Base-by-base conservation (phyloP, 2,329 filamentous ascomycete species). In the Colletotrichum paranaense region DNA sequence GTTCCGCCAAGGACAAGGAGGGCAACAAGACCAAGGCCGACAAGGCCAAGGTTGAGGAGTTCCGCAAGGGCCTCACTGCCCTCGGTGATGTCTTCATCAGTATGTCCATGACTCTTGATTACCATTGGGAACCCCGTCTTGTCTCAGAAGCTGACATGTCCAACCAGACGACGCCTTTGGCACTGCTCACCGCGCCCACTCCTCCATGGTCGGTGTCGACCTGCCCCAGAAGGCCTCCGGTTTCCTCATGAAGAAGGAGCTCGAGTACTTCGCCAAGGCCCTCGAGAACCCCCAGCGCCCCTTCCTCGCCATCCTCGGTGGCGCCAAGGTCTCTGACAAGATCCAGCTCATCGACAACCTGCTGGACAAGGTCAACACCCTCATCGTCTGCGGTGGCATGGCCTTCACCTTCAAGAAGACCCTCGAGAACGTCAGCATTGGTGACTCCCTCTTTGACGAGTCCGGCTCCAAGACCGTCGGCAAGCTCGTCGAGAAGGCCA, bases 391-490 rank as follows among this genome's bases (percentile, higher is more conserved):
- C 84, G 97, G 97, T 82, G 97, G 89, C 80, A 99, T 99, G 97
- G 95, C 97, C 76, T 99, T 98, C 88, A 99, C 97, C 79, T 99
- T 99, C 91, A 98, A 98, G 91, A 99, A 99, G 91, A 96, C 95
- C n/a, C 90, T 98, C 70, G 91, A 98, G 86, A 89, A 90, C 82
- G 92, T 98, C 81, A 90, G 92, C 84, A 99, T 99, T 78, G 97
- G 97, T 75, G 92, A 92, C 88, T 97, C 89, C 65, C 90, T 99
- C 80, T 99, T 97, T 83, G 97, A 99, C 80, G 94, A 98, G 88
- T 93, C 93, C 65, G 97, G 97, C 78, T 90, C 93, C 88, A 95
- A 98, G 92, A 98, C 94, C 55, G 96, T 98, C 73, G 91, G 89
- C 75, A 88, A 94, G 79, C 91, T 99, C 76, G 90, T 98, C 76